Conservation (phyloP, 768 basidiomycete genomes). For the Trametopsis cervina region DNA sequence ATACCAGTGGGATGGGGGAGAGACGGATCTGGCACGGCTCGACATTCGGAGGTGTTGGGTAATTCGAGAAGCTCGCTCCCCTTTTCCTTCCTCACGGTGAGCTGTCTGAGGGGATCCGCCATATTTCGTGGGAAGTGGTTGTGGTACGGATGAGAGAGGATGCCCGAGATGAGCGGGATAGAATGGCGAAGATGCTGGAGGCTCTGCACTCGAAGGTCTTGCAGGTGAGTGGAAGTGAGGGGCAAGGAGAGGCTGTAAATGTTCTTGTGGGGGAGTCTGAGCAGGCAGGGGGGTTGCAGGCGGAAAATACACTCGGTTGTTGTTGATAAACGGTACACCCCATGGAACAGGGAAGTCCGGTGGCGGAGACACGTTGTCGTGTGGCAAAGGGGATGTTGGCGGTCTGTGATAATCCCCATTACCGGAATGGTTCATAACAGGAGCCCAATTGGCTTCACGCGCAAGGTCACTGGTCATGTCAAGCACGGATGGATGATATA, state of each 20-base stretch:
- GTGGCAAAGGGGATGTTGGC: neutral
- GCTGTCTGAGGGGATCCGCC: constrained; percentile 9
- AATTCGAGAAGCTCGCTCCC: constrained; percentile 50
- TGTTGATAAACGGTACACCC: constrained; percentile 23
- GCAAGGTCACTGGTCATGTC: constrained; percentile 10
- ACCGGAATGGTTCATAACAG: neutral
- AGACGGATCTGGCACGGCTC: constrained; percentile 54
- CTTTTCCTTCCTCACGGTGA: constrained; percentile 53
- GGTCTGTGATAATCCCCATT: neutral
- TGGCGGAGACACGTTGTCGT: constrained; percentile 2
- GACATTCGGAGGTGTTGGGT: constrained; percentile 51
- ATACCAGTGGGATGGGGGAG: constrained; percentile 52
- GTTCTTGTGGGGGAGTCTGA: neutral
- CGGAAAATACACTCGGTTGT: constrained; percentile 47
- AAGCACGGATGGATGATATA: constrained; percentile 62
- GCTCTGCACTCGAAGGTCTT: constrained; percentile 49
- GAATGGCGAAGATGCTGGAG: constrained; percentile 27
- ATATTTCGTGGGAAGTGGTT: constrained; percentile 24
- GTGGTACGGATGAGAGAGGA: constrained; percentile 24
- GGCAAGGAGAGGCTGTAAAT: constrained; percentile 15
- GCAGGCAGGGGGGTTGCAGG: constrained; percentile 18
- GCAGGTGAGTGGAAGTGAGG: constrained; percentile 24
- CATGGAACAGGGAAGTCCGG: neutral
- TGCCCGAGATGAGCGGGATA: constrained; percentile 26
- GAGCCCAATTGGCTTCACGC: neutral